These are phyloP conservation scores for Penicillium nordicum DNA, from an alignment of 2,329 filamentous ascomycete species.

Conservation along the genomic window DNA sequence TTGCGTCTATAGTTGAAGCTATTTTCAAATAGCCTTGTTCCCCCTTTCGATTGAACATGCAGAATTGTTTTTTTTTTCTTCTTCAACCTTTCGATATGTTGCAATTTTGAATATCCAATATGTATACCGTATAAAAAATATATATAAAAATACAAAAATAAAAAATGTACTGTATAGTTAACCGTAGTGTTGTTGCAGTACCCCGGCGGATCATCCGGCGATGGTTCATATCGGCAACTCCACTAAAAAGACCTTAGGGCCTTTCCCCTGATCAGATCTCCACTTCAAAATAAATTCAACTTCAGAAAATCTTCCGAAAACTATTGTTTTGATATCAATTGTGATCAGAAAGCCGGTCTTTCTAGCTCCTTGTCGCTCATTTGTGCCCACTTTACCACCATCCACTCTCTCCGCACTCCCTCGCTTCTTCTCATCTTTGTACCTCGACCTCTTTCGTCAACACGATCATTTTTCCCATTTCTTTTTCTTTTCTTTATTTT, in stretches of 20 bases:
- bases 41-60: neutral
- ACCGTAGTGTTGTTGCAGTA: no score
- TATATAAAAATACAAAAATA: neutral
- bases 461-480: neutral
- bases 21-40: conserved; percentile 1
- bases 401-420: conserved; percentile 2
- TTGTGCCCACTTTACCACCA: neutral
- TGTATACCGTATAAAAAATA: neutral
- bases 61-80: neutral
- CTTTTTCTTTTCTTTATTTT: neutral
- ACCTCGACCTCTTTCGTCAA: neutral
- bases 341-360: conserved; percentile 11
- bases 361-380: conserved; percentile 4
- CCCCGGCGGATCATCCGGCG: conserved; percentile 5
- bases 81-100: neutral
- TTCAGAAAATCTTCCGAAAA: conserved; percentile 12
- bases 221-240: conserved; percentile 4
- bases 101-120: neutral
- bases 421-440: neutral
- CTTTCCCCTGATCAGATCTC: conserved; percentile 9
- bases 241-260: neutral
- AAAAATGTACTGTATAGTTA: neutral
- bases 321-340: neutral
- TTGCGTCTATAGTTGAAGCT: conserved; percentile 2
- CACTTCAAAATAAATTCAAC: conserved; percentile 9